Base-by-base conservation (phyloP, 2,329 filamentous ascomycete species). In the Domatiomyces catenatus region DNA sequence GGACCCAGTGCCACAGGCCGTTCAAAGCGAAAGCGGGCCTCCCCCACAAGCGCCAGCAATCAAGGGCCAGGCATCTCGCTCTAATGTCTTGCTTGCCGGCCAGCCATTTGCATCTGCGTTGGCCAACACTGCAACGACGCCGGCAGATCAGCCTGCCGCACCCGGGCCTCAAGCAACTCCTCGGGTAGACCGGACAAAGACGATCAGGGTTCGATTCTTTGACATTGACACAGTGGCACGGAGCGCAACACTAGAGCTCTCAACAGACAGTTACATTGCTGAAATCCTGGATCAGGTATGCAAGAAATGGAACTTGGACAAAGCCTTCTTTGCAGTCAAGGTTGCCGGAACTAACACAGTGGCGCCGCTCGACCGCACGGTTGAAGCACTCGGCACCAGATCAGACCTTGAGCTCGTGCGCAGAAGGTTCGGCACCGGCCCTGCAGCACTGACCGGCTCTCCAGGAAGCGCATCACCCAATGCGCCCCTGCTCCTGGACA, bases 181-280 rank as follows among this genome's bases (percentile, higher is more conserved):
- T 46, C 74, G 79, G 15, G 74, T 74, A 39, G 79, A 77, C 17
- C 69, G 72, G 1, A 71, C 73, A 0, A 79, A 76, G 61, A 79
- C 74, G 0, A 63, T 83, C 44, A 75, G 72, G 18, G 72, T 83
- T 47, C 75, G 79, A 48, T 81, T 77, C 61, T 74, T 77, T 17
- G 77, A 80, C 58, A 67, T 76, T 3, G 75, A 80, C 51, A 75
- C 76, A 56, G 73, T 75, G 26, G 66, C 66, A 5, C 74, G 72
- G 55, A 69, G 69, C 19, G 74, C 73, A 50, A 73, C 72, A 2
- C 66, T 80, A 48, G 73, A 75, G 48, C 77, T 77, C 26, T 79
- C 77, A 2, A 78, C 77, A 1, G 79, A 82, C 58, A 81, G 77
- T 45, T 83, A 83, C 60, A 77, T 83, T 52, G 79, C 78, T n/a